phyloP scores from a whole-genome alignment of 345 rosid species.

The Sapria himalayana region DNA sequence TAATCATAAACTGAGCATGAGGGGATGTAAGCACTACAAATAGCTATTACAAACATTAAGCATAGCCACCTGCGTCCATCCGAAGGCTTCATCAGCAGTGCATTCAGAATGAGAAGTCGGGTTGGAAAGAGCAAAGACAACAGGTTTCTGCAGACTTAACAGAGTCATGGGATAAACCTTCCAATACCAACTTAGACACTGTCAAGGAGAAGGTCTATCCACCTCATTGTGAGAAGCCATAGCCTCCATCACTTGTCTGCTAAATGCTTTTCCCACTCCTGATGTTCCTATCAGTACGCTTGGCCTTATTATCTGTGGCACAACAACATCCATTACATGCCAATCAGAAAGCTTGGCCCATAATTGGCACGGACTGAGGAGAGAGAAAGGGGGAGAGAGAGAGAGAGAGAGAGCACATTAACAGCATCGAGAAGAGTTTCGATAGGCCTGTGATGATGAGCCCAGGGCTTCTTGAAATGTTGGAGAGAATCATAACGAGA shows the following conservation, averaged over 20 bases:
- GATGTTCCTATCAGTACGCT: constrained; percentile 88
- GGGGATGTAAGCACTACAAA: no score
- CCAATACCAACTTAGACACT: no score
- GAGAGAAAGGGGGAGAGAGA: constrained; percentile 8
- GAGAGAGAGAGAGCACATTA: constrained; percentile 24
- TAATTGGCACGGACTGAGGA: no score
- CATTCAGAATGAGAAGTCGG: constrained; percentile 97
- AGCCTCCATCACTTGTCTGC: constrained; percentile 67
- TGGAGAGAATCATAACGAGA: constrained; percentile 71
- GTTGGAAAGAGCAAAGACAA: constrained; percentile 80
- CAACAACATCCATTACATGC: no score
- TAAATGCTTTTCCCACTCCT: constrained; percentile 77
- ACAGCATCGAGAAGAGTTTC: constrained; percentile 49
- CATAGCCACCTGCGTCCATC: constrained; percentile 61
- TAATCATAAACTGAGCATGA: no score
- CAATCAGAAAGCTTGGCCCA: not conserved
- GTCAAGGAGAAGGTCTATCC: constrained; percentile 5
- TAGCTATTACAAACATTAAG: no score
- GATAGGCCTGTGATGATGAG: constrained; percentile 68
- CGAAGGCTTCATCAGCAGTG: constrained; percentile 88
- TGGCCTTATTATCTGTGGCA: constrained; percentile 78
- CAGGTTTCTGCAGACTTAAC: constrained; percentile 63
- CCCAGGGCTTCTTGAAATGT: constrained; percentile 96
- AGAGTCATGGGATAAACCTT: no score
- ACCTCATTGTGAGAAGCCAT: constrained; percentile 78